phyloP scores from a whole-genome alignment of 305 asterid genomes.

The Nicotiana rustica region DNA sequence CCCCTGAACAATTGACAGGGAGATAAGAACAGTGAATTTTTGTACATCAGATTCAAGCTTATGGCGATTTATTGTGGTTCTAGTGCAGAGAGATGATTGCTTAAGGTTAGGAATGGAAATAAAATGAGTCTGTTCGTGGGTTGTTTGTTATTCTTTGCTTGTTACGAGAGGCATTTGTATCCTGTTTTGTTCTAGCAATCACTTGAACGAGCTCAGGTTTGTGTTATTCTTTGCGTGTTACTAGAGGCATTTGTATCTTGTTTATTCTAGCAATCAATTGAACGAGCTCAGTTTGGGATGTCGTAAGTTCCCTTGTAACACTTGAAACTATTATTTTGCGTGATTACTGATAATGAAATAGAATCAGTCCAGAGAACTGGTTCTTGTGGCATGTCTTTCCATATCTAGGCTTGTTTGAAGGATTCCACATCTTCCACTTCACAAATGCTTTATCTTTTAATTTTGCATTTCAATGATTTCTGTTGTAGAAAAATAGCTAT shows the following conservation, averaged over 20 bases:
- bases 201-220: not conserved
- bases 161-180: not conserved
- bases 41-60: slow-evolving; percentile 14
- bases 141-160: not conserved
- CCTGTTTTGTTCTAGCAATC: not conserved
- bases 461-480: not conserved
- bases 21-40: not conserved
- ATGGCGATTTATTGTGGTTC: slow-evolving; percentile 1
- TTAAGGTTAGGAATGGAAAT: not conserved
- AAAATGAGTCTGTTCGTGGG: not conserved
- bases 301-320: no score
- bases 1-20: not conserved
- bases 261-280: not conserved
- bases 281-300: not conserved
- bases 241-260: not conserved
- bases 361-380: not conserved
- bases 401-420: not conserved
- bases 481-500: not conserved
- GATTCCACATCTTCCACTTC: not conserved
- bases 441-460: slow-evolving; percentile 6
- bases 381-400: not conserved
- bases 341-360: not conserved
- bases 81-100: not conserved
- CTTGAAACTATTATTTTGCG: not conserved
- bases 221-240: not conserved